phyloP scores from a whole-genome alignment of 148 eudicot genomes.

The Arctostaphylos glauca region DNA sequence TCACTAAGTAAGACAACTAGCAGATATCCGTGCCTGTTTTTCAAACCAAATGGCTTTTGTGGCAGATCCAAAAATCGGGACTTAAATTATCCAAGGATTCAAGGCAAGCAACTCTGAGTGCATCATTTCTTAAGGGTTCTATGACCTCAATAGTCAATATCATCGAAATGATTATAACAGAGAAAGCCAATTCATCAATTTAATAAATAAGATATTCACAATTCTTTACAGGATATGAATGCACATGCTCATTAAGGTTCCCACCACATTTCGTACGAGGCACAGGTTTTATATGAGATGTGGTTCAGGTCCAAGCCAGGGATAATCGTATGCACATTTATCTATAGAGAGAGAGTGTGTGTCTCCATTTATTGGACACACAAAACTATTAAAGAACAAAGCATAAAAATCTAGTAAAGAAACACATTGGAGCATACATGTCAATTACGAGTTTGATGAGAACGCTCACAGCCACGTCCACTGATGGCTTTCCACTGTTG shows the following conservation, averaged over 20 bases:
- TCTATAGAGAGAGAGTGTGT: not conserved
- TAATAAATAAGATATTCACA: not conserved
- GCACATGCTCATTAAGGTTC: not conserved
- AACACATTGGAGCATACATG: slow-evolving; percentile 61
- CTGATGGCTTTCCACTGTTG: slow-evolving; percentile 74
- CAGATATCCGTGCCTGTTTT: not conserved
- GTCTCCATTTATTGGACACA: not conserved
- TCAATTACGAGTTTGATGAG: slow-evolving; percentile 97
- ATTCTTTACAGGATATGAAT: not conserved
- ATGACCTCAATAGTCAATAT: not conserved
- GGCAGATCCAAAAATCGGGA: not conserved
- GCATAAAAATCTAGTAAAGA: not conserved
- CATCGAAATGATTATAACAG: not conserved
- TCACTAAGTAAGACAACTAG: not conserved
- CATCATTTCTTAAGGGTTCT: not conserved
- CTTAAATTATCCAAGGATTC: not conserved
- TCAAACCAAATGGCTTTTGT: not conserved
- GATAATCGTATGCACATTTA: not conserved
- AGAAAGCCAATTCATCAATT: not conserved
- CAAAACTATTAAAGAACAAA: not conserved
- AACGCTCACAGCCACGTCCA: slow-evolving; percentile 96
- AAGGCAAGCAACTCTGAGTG: not conserved
- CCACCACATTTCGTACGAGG: not conserved
- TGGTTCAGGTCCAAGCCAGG: not conserved
- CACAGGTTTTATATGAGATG: not conserved